These are phyloP conservation scores for Hortiboletus flavorubellus DNA, from an alignment of 768 basidiomycete species.

Conservation along the genomic window DNA sequence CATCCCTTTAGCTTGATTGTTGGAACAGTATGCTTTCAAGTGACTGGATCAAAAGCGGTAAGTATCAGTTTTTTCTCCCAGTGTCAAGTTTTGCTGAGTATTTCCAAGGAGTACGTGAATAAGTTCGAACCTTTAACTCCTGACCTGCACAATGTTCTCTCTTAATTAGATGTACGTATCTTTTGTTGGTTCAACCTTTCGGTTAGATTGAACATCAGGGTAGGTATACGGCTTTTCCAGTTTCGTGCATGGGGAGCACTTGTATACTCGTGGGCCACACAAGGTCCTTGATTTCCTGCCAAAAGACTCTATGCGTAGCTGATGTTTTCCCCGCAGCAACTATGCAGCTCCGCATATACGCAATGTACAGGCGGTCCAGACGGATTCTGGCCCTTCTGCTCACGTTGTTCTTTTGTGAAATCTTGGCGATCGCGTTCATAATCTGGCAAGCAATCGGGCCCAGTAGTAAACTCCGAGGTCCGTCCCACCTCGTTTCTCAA, in stretches of 20 bases:
- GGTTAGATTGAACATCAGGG: background rate
- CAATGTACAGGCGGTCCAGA: conserved; percentile 29
- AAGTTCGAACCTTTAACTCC: background rate
- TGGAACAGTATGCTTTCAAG: conserved; percentile 21
- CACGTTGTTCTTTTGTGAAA: conserved; percentile 20
- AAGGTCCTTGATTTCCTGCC: conserved; percentile 18
- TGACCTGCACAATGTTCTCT: background rate
- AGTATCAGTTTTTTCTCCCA: background rate
- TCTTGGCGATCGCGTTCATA: conserved; percentile 21
- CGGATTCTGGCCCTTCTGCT: conserved; percentile 20
- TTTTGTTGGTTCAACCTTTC: background rate
- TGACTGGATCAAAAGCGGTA: conserved; percentile 17
- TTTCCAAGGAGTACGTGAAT: conserved; percentile 22
- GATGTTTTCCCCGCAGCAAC: conserved; percentile 19
- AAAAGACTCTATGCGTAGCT: background rate
- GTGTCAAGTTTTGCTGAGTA: background rate
- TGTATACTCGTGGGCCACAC: conserved; percentile 30
- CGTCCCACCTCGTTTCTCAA: background rate
- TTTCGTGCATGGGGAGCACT: conserved; percentile 34
- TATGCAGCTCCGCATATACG: conserved; percentile 34
- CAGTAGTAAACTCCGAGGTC: conserved; percentile 20
- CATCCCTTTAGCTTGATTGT: background rate
- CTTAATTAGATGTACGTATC: conserved; percentile 20
- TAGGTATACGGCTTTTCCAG: conserved; percentile 28
- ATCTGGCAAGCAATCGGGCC: conserved; percentile 30